These are phyloP conservation scores for Pichia membranifaciens DNA, from an alignment of 805 yeast species.

Conservation along the genomic window DNA sequence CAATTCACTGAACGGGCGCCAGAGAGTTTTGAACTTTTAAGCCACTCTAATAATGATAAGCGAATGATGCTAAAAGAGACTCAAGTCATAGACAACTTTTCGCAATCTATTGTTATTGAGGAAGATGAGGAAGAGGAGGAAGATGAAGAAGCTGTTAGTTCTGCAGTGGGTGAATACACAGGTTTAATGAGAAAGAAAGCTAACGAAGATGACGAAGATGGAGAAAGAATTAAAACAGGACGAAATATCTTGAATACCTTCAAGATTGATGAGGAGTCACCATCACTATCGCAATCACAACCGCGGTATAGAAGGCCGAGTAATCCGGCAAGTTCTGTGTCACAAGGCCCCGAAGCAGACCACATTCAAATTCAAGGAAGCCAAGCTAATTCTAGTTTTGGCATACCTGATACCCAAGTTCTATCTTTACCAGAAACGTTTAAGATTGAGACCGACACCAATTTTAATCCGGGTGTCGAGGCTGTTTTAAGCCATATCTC, in stretches of 20 bases:
- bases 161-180: not conserved
- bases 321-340: no score
- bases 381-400: slow-evolving; percentile 3
- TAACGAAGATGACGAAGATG: slow-evolving; percentile 4
- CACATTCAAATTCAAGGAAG: not conserved
- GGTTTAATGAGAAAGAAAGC: not conserved
- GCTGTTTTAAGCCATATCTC: not conserved
- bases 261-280: slow-evolving; percentile 3
- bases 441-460: not conserved
- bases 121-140: slow-evolving; percentile 1
- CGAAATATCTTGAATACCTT: slow-evolving; percentile 6
- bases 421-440: not conserved
- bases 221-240: slow-evolving; percentile 2
- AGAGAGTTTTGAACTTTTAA: not conserved
- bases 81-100: slow-evolving; percentile 6
- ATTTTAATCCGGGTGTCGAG: not conserved
- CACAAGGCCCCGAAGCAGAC: not conserved
- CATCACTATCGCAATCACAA: slow-evolving; percentile 1
- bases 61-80: slow-evolving; percentile 1
- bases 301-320: not conserved
- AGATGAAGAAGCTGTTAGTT: not conserved
- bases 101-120: slow-evolving; percentile 9
- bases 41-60: not conserved
- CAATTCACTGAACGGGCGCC: no score
- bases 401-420: not conserved